Conservation (phyloP, 371 early-diverging fungal species). For the Paramicrosporidium saccamoebae region DNA sequence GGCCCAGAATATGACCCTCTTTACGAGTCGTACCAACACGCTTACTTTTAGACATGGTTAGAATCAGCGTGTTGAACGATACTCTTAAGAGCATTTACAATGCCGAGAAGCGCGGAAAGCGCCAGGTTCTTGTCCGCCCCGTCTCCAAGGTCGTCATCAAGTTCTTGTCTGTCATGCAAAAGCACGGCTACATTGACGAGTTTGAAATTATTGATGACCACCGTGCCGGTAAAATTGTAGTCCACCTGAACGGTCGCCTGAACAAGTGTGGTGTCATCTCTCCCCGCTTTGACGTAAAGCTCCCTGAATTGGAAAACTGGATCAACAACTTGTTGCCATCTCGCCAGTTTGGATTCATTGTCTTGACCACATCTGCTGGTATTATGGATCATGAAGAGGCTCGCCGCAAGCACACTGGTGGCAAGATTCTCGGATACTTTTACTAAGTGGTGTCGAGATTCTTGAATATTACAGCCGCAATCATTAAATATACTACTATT, state of each 20-base stretch:
- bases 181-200: constrained; percentile 96
- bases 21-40: no score
- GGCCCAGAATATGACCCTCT: no score
- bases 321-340: constrained; percentile 90
- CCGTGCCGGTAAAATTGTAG: constrained; percentile 92
- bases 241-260: constrained; percentile 93
- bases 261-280: constrained; percentile 99
- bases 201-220: constrained; percentile 96
- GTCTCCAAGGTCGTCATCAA: constrained; percentile 86
- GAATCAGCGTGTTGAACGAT: constrained; percentile 69
- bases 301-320: constrained; percentile 85
- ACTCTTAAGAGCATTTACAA: constrained; percentile 95
- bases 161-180: constrained; percentile 97
- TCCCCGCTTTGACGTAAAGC: constrained; percentile 92
- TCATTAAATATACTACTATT: no score
- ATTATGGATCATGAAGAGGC: constrained; percentile 99
- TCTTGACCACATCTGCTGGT: constrained; percentile 88
- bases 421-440: constrained; percentile 92
- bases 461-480: no score
- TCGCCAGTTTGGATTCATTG: constrained; percentile 96
- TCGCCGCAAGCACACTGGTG: constrained; percentile 90
- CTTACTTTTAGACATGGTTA: no score
- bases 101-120: constrained; percentile 91
- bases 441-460: no score
- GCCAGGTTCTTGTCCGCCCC: constrained; percentile 86